Evolutionary conservation across 2,329 filamentous ascomycete species (phyloP).

Genomic region (Aspergillus sp.): DNA sequence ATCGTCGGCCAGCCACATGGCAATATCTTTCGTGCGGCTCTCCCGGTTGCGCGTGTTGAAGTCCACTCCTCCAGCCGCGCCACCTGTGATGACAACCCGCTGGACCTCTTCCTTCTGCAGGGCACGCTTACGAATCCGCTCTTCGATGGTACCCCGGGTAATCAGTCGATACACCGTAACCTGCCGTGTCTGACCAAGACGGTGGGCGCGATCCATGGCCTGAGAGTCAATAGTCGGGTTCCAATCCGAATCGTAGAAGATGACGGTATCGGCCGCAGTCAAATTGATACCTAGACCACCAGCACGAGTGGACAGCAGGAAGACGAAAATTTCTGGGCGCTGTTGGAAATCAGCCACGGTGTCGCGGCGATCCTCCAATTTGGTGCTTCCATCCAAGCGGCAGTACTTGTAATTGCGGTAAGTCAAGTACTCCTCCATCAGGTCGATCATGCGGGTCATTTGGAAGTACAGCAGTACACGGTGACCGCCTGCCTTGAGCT

Average conservation of each 20-base stretch:
- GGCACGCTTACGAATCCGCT: slow-evolving; percentile 94
- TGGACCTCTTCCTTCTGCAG: slow-evolving; percentile 99
- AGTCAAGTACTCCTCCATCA: slow-evolving; percentile 98
- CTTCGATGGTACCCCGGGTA: slow-evolving; percentile 93
- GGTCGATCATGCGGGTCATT: slow-evolving; percentile 99
- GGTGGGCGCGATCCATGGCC: slow-evolving; percentile 98
- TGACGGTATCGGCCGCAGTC: slow-evolving; percentile 94
- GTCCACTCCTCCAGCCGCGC: slow-evolving; percentile 79
- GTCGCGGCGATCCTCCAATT: slow-evolving; percentile 93
- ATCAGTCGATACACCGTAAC: slow-evolving; percentile 98
- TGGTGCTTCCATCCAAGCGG: slow-evolving; percentile 92
- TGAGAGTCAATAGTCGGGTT: slow-evolving; percentile 98
- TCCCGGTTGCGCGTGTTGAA: slow-evolving; percentile 91
- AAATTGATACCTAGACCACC: slow-evolving; percentile 98
- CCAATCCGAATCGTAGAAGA: slow-evolving; percentile 99
- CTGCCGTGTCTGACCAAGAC: slow-evolving; percentile 91
- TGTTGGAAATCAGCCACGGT: slow-evolving; percentile 97
- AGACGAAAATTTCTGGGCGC: slow-evolving; percentile 92
- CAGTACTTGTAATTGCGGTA: slow-evolving; percentile 99
- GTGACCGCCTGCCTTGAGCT: slow-evolving; percentile 88
- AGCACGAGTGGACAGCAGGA: slow-evolving; percentile 91
- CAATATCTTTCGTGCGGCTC: slow-evolving; percentile 96
- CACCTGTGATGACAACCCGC: slow-evolving; percentile 91
- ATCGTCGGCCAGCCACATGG: slow-evolving; percentile 97
- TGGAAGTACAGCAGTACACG: slow-evolving; percentile 98